Evolutionary conservation across 139 green algal species (phyloP).

Genomic region (Chlamydomonas sp.): DNA sequence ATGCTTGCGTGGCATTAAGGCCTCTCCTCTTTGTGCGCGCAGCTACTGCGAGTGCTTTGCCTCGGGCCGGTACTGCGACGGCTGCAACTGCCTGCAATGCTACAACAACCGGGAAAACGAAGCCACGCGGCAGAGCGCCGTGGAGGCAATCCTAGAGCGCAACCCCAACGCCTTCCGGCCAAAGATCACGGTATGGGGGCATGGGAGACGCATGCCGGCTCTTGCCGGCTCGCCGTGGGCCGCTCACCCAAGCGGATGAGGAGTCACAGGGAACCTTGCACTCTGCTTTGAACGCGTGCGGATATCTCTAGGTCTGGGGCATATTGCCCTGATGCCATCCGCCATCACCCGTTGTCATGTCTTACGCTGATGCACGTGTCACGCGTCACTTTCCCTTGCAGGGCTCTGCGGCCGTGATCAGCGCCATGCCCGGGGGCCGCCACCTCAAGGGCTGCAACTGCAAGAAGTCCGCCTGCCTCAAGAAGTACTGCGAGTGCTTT

Average conservation of each 20-base stretch:
- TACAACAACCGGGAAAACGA: conserved; percentile 89
- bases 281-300: not conserved
- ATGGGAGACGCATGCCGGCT: no score
- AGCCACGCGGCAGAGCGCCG: conserved; percentile 72
- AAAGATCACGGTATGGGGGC: conserved; percentile 78
- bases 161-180: conserved; percentile 92
- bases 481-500: conserved; percentile 99
- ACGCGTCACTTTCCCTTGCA: not conserved
- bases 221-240: not conserved
- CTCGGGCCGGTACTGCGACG: conserved; percentile 77
- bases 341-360: no score
- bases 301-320: not conserved
- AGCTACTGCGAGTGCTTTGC: conserved; percentile 91
- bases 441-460: conserved; percentile 94
- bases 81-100: conserved; percentile 92
- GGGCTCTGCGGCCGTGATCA: not conserved
- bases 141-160: conserved; percentile 89
- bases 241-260: not conserved
- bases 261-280: not conserved
- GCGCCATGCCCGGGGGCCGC: conserved; percentile 39
- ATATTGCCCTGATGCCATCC: no score
- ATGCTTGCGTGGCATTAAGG: not conserved
- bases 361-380: no score
- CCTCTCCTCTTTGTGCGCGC: not conserved
- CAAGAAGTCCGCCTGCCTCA: conserved; percentile 92